Evolutionary conservation across 2,329 filamentous ascomycete species (phyloP), one percentile per base, ranked within the genome.

Genomic region (Diaporthe batatas): DNA sequence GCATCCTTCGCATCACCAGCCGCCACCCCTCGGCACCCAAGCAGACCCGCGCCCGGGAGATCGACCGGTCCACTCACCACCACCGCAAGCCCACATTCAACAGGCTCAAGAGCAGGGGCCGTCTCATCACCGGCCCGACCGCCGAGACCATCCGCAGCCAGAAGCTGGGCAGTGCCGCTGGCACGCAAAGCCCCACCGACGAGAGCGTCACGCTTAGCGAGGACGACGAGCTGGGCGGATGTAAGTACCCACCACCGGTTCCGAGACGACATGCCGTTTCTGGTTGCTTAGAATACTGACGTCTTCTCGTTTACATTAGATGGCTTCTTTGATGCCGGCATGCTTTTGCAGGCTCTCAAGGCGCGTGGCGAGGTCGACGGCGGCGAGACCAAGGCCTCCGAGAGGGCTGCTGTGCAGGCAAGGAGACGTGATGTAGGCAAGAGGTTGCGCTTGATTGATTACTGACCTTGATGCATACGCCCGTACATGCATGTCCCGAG

Each of bases 311-410:
- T 68, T 64, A 67, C 75, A n/a, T 80, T 80, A 98, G 95, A 98
- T 86, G 96, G 96, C 42, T 98, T 98, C 86, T 98, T 98, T 83
- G 96, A 98, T 81, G 95, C 96, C 0, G 96, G 96, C 18, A 97
- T 98, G 94, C 89, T 98, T 6, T 87, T 96, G 32, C 94, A 97
- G 81, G 94, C 95, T 1, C 90, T 98, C 72, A 95, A 95, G 80
- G 92, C 92, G 2, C 89, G 92, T 67, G 88, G 88, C 21, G 87
- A 90, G 72, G 86, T 85, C 7, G 87, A 90, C 69, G 78, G 83
- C 3, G 84, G 82, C 55, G 88, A 90, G 75, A 83, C 83, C 12
- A 90, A 88, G 76, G 81, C 87, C 1, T 88, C 87, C 57, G 90
- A 92, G 77, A 86, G 89, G 72, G 91, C 91, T 14, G 88, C 87